These are phyloP conservation scores for Kazachstania martiniae DNA, from an alignment of 805 yeast species.

Conservation along the genomic window DNA sequence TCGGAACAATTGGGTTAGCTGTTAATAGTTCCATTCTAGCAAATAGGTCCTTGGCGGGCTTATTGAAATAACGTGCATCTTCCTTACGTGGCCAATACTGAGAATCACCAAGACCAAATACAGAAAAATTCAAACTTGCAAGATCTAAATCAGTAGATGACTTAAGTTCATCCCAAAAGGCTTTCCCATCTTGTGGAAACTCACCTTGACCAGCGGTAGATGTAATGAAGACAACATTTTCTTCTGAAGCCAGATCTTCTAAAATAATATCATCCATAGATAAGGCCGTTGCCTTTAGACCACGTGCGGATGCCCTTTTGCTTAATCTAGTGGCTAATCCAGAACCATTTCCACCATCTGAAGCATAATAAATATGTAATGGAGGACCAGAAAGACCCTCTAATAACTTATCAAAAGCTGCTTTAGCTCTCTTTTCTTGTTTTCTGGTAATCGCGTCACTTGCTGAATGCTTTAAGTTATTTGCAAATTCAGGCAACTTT, in stretches of 20 bases:
- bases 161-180: constrained; percentile 65
- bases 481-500: constrained; percentile 63
- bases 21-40: constrained; percentile 59
- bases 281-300: constrained; percentile 42
- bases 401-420: constrained; percentile 63
- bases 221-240: constrained; percentile 60
- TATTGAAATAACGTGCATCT: constrained; percentile 87
- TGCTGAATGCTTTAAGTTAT: constrained; percentile 54
- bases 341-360: constrained; percentile 88
- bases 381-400: constrained; percentile 93
- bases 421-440: constrained; percentile 60
- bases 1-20: constrained; percentile 57
- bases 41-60: constrained; percentile 69
- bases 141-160: constrained; percentile 56
- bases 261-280: constrained; percentile 57
- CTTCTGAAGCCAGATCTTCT: constrained; percentile 58
- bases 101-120: constrained; percentile 91
- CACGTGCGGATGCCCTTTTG: constrained; percentile 70
- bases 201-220: constrained; percentile 97
- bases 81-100: constrained; percentile 96
- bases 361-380: constrained; percentile 71
- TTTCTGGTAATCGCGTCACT: constrained; percentile 49
- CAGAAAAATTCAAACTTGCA: constrained; percentile 47
- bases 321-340: constrained; percentile 68
- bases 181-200: constrained; percentile 67